Evolutionary conservation across 2,329 filamentous ascomycete genomes (phyloP), one percentile per base, ranked within the genome.

Genomic region (Sporothrix brasiliensis): DNA sequence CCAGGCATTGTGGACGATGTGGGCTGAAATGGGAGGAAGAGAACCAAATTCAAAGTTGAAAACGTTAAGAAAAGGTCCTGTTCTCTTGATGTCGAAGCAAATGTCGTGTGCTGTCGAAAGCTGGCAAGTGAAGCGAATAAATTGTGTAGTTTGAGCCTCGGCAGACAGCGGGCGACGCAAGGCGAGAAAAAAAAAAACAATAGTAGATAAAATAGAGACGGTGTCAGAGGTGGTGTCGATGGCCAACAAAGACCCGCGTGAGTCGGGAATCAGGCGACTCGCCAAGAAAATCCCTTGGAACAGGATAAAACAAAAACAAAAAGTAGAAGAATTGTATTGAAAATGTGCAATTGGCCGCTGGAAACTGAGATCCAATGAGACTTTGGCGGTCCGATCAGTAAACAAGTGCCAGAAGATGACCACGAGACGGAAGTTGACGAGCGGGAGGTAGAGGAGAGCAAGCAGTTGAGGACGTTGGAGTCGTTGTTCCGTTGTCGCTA

Each of bases 1-100:
- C 83, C 81, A 71, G 86, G 82, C 86, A 88, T 75, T 47, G 52
- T 21, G 47, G 49, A 50, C 24, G 24, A 21, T 54, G 52, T 49
- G 30, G 24, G 21, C 10, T 47, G 10, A 41, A 44, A 6, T 11
- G 13, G n/a, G 39, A 3, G 39, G 34, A 19, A 39, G n/a, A 47
- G 50, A 52, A 9, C n/a, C n/a, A 11, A 58, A 34, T 30, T 30
- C 14, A 19, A 61, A 34, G 24, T 10, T 6, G 2, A 14, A 14
- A 24, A 47, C n/a, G n/a, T 1, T 4, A 50, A 61, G 19, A 11
- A 14, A 34, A 21, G 47, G 7, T 50, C 41, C 16, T 44, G 13
- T 47, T 27, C 11, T 63, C 39, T 47, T 10, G 14, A 16, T n/a
- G n/a, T 24, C 34, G 56, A 61, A 44, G 30, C 5, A 21, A 21